Percentiles rank a stretch among this genome's conserved stretches.
Conservation (phyloP, 1,139 yeast genomes). For the Eremothecium gossypii region DNA sequence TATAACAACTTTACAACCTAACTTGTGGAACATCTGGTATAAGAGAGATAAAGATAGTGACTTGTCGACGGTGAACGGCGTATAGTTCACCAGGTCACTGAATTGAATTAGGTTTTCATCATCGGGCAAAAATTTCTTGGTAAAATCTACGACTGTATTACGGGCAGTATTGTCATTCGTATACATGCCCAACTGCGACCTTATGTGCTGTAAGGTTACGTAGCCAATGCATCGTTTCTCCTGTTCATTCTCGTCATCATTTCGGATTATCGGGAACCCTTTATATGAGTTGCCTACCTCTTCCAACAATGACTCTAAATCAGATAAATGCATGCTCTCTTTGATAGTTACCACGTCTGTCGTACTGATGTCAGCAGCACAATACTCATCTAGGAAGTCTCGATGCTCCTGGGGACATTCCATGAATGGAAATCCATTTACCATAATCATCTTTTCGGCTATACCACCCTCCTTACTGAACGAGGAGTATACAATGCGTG, state of each 20-base stretch:
- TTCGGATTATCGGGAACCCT: constrained; percentile 48
- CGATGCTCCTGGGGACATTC: constrained; percentile 57
- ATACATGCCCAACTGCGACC: constrained; percentile 13
- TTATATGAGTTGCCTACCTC: constrained; percentile 33
- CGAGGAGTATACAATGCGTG: constrained; percentile 64
- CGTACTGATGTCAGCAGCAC: constrained; percentile 62
- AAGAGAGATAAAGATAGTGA: constrained; percentile 52
- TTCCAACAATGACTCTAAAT: constrained; percentile 29
- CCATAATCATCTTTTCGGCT: constrained; percentile 88
- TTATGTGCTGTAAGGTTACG: constrained; percentile 14
- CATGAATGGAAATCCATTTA: constrained; percentile 80
- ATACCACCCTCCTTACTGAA: constrained; percentile 75
- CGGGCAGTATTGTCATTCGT: constrained; percentile 15
- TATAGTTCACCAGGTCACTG: constrained; percentile 40
- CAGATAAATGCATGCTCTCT: constrained; percentile 25
- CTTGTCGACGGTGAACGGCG: constrained; percentile 56
- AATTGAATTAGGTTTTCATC: constrained; percentile 30
- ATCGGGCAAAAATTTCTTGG: constrained; percentile 1
- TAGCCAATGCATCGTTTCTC: constrained; percentile 25
- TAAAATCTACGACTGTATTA: not conserved
- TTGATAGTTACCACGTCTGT: constrained; percentile 43
- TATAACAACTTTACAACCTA: constrained; percentile 72
- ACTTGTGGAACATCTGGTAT: constrained; percentile 59
- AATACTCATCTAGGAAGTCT: constrained; percentile 39
- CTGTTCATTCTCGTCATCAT: constrained; percentile 16